Conservation (phyloP, 2,329 filamentous ascomycete species). For the Talaromyces sp. region DNA sequence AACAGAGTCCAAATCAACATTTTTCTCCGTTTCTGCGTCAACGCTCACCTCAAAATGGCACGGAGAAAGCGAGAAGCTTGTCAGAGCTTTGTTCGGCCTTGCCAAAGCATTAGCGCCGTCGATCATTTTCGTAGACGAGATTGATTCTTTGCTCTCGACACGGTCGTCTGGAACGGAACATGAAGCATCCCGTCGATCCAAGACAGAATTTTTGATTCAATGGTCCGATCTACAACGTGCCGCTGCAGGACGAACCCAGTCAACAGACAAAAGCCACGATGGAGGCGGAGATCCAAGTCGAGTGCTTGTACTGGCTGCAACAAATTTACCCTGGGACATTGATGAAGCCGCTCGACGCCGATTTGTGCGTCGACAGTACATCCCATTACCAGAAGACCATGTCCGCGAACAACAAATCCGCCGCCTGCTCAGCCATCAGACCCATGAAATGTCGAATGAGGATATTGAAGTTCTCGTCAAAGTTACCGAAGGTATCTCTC, state of each 20-base stretch:
- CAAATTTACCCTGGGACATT: conserved; percentile 95
- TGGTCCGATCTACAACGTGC: conserved; percentile 94
- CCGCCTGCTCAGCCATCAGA: conserved; percentile 80
- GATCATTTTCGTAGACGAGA: conserved; percentile 98
- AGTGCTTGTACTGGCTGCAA: conserved; percentile 90
- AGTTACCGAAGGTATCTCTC: conserved; percentile 72
- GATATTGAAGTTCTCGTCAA: conserved; percentile 73
- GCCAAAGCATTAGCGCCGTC: conserved; percentile 85
- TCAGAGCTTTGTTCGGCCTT: conserved; percentile 84
- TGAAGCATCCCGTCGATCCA: conserved; percentile 88
- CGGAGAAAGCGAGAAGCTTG: conserved; percentile 93
- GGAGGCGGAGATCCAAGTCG: conserved; percentile 70
- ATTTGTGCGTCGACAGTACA: conserved; percentile 93
- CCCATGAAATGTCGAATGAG: conserved; percentile 68
- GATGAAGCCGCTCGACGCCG: conserved; percentile 88
- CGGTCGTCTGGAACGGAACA: conserved; percentile 76
- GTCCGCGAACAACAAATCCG: conserved; percentile 76
- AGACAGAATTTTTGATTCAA: conserved; percentile 96
- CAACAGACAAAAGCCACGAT: conserved; percentile 56
- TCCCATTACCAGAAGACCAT: conserved; percentile 81
- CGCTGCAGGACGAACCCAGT: conserved; percentile 75
- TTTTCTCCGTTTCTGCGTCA: conserved; percentile 94
- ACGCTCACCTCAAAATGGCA: conserved; percentile 94
- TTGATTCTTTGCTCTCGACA: conserved; percentile 86
- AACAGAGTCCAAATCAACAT: conserved; percentile 90